Evolutionary conservation across 768 basidiomycete genomes (phyloP).

Genomic region (Lactarius deliciosus): DNA sequence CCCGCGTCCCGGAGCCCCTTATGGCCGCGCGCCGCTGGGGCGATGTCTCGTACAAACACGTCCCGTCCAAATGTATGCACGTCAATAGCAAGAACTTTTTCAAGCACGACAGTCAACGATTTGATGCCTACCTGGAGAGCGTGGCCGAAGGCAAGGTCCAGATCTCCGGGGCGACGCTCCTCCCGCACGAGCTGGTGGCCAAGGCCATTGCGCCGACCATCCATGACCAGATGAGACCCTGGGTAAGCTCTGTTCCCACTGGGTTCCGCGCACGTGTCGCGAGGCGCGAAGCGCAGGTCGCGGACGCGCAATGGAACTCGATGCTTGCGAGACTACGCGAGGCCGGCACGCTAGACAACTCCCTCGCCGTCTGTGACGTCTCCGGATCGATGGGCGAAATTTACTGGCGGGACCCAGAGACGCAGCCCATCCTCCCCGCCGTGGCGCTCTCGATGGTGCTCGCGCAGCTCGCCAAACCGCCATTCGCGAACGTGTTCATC

Average conservation of each 20-base stretch:
- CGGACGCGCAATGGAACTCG: constrained; percentile 67
- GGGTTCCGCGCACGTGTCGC: constrained; percentile 37
- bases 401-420: neutral
- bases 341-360: constrained; percentile 56
- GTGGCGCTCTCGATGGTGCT: constrained; percentile 66
- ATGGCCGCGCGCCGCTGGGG: constrained; percentile 63
- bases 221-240: neutral
- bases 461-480: constrained; percentile 58
- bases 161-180: constrained; percentile 66
- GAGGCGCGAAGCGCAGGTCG: constrained; percentile 43
- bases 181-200: constrained; percentile 60
- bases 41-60: constrained; percentile 56
- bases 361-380: constrained; percentile 70
- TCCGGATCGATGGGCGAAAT: constrained; percentile 67
- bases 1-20: constrained; percentile 53
- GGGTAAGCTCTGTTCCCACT: constrained; percentile 23
- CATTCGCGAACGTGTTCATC: constrained; percentile 66
- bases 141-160: constrained; percentile 54
- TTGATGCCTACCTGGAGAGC: constrained; percentile 53
- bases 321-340: constrained; percentile 54
- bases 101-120: constrained; percentile 57
- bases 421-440: constrained; percentile 56
- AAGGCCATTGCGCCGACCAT: constrained; percentile 35
- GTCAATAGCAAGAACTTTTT: constrained; percentile 54
- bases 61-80: constrained; percentile 62